phyloP scores from a whole-genome alignment of 192 early-diverging fungal species.

The Backusella sp. region DNA sequence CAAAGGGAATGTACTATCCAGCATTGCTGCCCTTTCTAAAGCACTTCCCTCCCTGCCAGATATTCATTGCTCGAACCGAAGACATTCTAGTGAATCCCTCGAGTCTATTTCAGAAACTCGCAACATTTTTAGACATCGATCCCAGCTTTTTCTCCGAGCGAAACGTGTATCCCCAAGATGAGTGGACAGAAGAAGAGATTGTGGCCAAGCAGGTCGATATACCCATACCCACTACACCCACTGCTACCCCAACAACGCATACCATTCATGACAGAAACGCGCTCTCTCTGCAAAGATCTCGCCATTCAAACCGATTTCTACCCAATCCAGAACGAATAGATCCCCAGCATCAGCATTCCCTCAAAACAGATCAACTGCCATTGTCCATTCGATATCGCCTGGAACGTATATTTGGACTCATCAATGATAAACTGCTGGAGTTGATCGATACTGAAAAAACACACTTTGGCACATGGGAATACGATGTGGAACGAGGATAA shows the following conservation, averaged over 20 bases:
- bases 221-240: not conserved
- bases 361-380: constrained; percentile 20
- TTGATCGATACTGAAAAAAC: constrained; percentile 45
- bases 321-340: not conserved
- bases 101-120: constrained; percentile 23
- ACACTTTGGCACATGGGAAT: constrained; percentile 50
- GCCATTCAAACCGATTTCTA: not conserved
- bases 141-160: constrained; percentile 18
- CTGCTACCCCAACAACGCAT: not conserved
- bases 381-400: constrained; percentile 47
- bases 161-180: not conserved
- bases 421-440: constrained; percentile 44
- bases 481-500: constrained; percentile 53
- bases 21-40: constrained; percentile 29
- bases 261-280: not conserved
- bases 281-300: not conserved
- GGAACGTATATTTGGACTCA: constrained; percentile 44
- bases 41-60: constrained; percentile 30
- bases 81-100: constrained; percentile 26
- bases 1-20: constrained; percentile 37
- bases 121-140: constrained; percentile 31
- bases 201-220: not conserved
- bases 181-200: not conserved
- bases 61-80: constrained; percentile 30
- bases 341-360: not conserved